Base-by-base conservation (phyloP, 1,139 yeast species). In the Tardiomyces blankii region DNA sequence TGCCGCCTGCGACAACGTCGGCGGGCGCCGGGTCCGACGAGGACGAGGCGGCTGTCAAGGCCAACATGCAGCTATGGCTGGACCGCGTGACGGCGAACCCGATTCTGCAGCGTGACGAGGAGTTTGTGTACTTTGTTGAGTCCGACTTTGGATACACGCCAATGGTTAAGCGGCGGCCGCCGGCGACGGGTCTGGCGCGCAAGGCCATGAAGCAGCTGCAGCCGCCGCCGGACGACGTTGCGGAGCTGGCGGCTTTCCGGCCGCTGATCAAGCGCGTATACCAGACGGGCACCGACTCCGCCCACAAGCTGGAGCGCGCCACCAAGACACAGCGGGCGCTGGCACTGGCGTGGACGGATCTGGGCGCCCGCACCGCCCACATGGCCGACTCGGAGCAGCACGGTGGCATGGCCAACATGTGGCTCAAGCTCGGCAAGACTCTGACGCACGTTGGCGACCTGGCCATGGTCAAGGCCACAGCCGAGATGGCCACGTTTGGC, bases 141-240 rank as follows among this genome's bases (percentile, higher is more conserved):
- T 82, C 85, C 54, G 96, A 89, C 62, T 86, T 83, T 59, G 89
- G 87, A 8, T 55, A 54, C 47, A 57, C 70, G 12, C 74, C 74
- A 3, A 64, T 68, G 38, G 63, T 66, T 43, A 68, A 67, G 50
- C 53, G 63, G 30, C 59, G 61, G 71, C 84, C 68, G 70, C 96
- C 69, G 14, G 78, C 80, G 0, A 80, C 95, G 27, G 98, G 97
- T 0, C 63, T 91, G 39, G 78, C 82, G 51, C 75, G 98, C 44
- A 85, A 84, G 61, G 89, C 97, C 2, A 72, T 91, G 58, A 91
- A 91, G 61, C 98, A 91, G 61, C 74, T 89, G 47, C 82, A 86
- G 27, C 86, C 93, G 1, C 98, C 98, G 0, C 85, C 82, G 56
- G 98, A 93, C 63, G 93, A 87, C 42, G 82, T 79, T 44, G 73